phyloP scores from a whole-genome alignment of 805 yeast species.

The Metschnikowia sp. region DNA sequence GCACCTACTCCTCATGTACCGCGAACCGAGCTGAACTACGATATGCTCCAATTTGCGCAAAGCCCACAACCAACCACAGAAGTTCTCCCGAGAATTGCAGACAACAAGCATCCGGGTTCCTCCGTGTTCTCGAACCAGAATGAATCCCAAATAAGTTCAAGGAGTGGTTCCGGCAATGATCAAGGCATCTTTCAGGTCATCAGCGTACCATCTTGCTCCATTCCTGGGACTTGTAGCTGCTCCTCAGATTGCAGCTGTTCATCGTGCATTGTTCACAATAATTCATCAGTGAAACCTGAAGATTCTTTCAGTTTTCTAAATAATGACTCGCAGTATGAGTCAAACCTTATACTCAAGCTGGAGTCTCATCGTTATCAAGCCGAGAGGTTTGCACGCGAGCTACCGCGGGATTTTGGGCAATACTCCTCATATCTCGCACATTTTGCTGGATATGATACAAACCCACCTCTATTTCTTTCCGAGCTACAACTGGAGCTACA shows the following conservation, averaged over 20 bases:
- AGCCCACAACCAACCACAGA: not conserved
- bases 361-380: not conserved
- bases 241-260: constrained; percentile 35
- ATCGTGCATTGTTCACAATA: constrained; percentile 35
- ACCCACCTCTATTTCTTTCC: constrained; percentile 4
- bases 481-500: constrained; percentile 7
- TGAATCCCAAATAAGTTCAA: not conserved
- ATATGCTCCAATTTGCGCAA: no score
- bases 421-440: constrained; percentile 1
- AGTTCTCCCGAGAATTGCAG: not conserved
- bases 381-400: constrained; percentile 1
- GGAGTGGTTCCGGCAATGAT: not conserved
- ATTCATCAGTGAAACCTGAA: constrained; percentile 3
- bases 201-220: constrained; percentile 31
- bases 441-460: not conserved
- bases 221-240: constrained; percentile 37
- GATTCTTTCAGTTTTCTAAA: constrained; percentile 10
- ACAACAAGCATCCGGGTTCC: not conserved
- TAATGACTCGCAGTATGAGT: constrained; percentile 12
- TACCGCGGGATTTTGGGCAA: constrained; percentile 5
- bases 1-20: no score
- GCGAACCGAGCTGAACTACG: no score
- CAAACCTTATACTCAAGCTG: constrained; percentile 13
- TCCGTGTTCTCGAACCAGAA: not conserved
- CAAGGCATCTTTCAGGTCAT: constrained; percentile 21